Evolutionary conservation across 2,329 filamentous ascomycete species (phyloP).

Genomic region (Aureobasidium sp.): DNA sequence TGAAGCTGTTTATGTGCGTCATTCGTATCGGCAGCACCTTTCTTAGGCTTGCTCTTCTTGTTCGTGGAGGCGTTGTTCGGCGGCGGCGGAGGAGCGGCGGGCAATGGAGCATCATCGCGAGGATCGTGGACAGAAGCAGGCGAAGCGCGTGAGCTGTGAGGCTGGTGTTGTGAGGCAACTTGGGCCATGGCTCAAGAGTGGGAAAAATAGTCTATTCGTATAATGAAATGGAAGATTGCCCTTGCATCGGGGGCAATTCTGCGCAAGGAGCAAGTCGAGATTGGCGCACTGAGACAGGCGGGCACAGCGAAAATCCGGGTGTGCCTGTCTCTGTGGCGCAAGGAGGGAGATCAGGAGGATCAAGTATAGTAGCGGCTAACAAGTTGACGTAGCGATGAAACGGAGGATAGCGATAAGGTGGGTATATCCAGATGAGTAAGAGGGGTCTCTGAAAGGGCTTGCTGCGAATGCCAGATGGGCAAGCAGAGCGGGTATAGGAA

Average conservation of each 20-base stretch:
- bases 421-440: neutral
- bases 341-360: neutral
- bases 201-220: neutral
- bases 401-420: neutral
- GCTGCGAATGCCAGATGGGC: neutral
- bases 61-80: slow-evolving; percentile 41
- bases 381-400: neutral
- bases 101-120: slow-evolving; percentile 23
- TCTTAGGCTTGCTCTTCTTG: slow-evolving; percentile 82
- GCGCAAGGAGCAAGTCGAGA: neutral
- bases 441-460: neutral
- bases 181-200: slow-evolving; percentile 14
- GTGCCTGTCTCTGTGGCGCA: slow-evolving; percentile 13
- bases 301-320: slow-evolving; percentile 9
- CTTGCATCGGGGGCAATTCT: slow-evolving; percentile 10
- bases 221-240: neutral
- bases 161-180: slow-evolving; percentile 24
- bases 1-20: slow-evolving; percentile 89
- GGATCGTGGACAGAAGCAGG: slow-evolving; percentile 21
- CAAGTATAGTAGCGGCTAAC: neutral
- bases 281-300: slow-evolving; percentile 14
- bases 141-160: slow-evolving; percentile 25
- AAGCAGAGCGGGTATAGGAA: neutral
- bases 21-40: slow-evolving; percentile 63
- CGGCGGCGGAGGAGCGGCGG: slow-evolving; percentile 33